Conservation (phyloP, 352 stramenopile genomes). For the Phytophthora pistaciae region DNA sequence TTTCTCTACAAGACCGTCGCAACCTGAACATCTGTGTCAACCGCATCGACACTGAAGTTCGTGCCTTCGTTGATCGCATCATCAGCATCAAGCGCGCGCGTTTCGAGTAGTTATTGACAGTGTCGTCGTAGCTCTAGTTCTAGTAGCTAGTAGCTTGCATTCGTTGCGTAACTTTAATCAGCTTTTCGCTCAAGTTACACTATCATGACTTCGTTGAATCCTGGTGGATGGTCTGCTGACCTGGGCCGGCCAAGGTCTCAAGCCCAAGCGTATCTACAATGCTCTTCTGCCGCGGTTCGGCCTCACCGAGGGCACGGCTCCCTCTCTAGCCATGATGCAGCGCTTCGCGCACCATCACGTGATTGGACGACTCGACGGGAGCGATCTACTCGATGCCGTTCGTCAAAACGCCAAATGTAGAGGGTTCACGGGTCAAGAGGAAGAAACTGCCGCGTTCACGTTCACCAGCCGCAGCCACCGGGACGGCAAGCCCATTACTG, state of each 20-base stretch:
- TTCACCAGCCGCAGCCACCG: not conserved
- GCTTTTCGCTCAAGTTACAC: conserved; percentile 1
- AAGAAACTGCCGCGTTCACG: not conserved
- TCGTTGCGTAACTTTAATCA: not conserved
- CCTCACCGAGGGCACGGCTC: no score
- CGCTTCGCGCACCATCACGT: conserved; percentile 18
- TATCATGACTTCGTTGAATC: not conserved
- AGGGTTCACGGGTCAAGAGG: conserved; percentile 1
- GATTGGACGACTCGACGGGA: not conserved
- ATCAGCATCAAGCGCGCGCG: not conserved
- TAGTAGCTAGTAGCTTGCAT: not conserved
- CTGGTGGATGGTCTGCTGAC: not conserved
- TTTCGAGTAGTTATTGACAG: conserved; percentile 1
- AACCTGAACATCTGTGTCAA: not conserved
- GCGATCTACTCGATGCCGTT: not conserved
- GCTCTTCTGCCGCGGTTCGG: no score
- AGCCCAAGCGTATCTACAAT: no score
- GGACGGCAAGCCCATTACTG: not conserved
- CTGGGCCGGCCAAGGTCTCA: not conserved
- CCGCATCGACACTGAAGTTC: not conserved
- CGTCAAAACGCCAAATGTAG: not conserved
- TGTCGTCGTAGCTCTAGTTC: not conserved
- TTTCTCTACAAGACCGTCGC: not conserved
- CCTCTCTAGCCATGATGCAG: not conserved
- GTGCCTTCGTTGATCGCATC: not conserved